Base-by-base conservation (phyloP, 176 grass and related monocot genomes). In the Chloris gayana region DNA sequence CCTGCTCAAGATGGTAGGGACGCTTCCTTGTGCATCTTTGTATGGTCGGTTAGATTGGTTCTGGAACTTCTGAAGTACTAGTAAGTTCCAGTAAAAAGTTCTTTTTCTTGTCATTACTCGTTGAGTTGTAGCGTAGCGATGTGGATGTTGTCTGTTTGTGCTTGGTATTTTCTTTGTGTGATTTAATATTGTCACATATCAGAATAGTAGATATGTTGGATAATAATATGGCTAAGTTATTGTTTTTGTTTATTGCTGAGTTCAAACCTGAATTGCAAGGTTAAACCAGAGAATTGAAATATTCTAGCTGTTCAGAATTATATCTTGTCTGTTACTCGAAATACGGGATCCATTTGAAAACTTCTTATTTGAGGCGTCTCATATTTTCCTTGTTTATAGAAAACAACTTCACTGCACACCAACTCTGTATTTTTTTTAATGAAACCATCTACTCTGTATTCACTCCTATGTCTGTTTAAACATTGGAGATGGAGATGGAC, bases 1-100 rank as follows among this genome's bases (percentile, higher is more conserved):
- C 61, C 82, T 98, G 74, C 88, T 95, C 68, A 98, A 95, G 91
- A 89, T 95, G 85, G 96, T 98, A 85, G 64, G 12, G 8, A 57
- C 38, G 44, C 17, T 79, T 21, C 1, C 13, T 49, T 77, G 27
- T 44, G 9, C 41, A 1, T 42, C 2, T 42, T 42, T n/a, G n/a
- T n/a, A n/a, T n/a, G n/a, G n/a, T n/a, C n/a, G n/a, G n/a, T n/a
- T n/a, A n/a, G n/a, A n/a, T n/a, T n/a, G n/a, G n/a, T n/a, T n/a
- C n/a, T n/a, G n/a, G n/a, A n/a, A n/a, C n/a, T n/a, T n/a, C n/a
- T n/a, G n/a, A n/a, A n/a, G n/a, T n/a, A n/a, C 8, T 13, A 22
- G 30, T 4, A 9, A 10, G 31, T 13, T 2, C 18, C 25, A 26
- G 37, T 41, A 33, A 14, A 21, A n/a, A n/a, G n/a, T n/a, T n/a